Percentiles rank a stretch among this genome's conserved stretches.
Evolutionary conservation across 75 land plant species (phyloP).

Genomic region (Isoetes taiwanensis): DNA sequence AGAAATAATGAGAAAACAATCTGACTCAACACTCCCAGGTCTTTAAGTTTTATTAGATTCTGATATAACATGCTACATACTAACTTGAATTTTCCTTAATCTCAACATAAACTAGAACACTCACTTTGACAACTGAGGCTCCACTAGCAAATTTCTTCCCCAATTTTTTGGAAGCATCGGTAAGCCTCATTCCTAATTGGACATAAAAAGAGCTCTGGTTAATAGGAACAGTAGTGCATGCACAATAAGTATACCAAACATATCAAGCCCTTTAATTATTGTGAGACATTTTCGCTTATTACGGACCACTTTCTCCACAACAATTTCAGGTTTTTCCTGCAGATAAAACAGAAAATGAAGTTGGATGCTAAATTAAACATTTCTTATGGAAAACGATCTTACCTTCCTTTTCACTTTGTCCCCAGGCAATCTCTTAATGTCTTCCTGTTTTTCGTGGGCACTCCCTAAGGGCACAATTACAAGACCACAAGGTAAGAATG

Average conservation of each 20-base stretch:
- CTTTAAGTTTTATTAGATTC: too few relatives aligned
- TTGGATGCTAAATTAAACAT: not conserved
- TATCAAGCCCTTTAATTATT: slow-evolving; percentile 85
- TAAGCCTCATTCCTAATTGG: slow-evolving; percentile 87
- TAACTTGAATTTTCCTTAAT: too few relatives aligned
- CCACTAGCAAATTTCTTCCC: slow-evolving; percentile 99
- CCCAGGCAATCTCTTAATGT: slow-evolving; percentile 96
- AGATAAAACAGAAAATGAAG: not conserved
- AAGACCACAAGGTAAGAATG: too few relatives aligned
- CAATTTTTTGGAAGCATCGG: slow-evolving; percentile 96
- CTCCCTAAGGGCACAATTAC: too few relatives aligned
- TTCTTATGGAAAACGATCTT: not conserved
- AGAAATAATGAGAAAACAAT: too few relatives aligned
- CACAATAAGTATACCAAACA: slow-evolving; percentile 93
- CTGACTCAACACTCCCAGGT: too few relatives aligned
- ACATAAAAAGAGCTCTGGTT: too few relatives aligned
- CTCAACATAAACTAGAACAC: not conserved
- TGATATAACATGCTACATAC: too few relatives aligned
- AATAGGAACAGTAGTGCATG: too few relatives aligned
- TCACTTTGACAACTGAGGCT: slow-evolving; percentile 96
- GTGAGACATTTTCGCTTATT: slow-evolving; percentile 95
- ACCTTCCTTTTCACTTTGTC: slow-evolving; percentile 99
- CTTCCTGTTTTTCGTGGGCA: slow-evolving; percentile 89
- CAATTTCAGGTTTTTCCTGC: slow-evolving; percentile 90
- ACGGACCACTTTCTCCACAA: slow-evolving; percentile 88